Percentiles rank a stretch among this genome's conserved stretches.
Conservation (phyloP, 495 filamentous ascomycete species). For the Aspergillus diversus region DNA sequence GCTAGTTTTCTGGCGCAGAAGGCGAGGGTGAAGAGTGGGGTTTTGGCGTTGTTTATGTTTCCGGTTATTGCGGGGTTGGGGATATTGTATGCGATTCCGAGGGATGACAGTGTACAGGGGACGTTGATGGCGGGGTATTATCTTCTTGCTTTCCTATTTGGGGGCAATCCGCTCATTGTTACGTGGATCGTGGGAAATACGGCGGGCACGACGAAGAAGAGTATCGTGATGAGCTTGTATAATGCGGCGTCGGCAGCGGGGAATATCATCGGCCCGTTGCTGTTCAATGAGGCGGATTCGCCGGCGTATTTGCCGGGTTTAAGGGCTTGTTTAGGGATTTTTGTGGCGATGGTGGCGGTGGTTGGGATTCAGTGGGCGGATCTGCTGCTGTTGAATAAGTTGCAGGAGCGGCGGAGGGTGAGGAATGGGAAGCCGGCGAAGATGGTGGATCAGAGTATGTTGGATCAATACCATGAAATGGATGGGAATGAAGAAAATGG, state of each 20-base stretch:
- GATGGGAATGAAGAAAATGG: slow-evolving; percentile 28
- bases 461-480: slow-evolving; percentile 34
- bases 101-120: slow-evolving; percentile 40
- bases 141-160: slow-evolving; percentile 62
- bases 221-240: slow-evolving; percentile 54
- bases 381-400: slow-evolving; percentile 56
- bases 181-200: slow-evolving; percentile 57
- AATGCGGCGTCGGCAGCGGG: slow-evolving; percentile 48
- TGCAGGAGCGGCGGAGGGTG: slow-evolving; percentile 55
- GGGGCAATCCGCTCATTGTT: slow-evolving; percentile 53
- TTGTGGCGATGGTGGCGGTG: slow-evolving; percentile 51
- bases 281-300: slow-evolving; percentile 46
- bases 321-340: slow-evolving; percentile 58
- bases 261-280: slow-evolving; percentile 52
- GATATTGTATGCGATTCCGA: slow-evolving; percentile 57
- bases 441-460: slow-evolving; percentile 62
- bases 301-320: slow-evolving; percentile 60
- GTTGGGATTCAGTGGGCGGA: slow-evolving; percentile 55
- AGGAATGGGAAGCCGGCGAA: slow-evolving; percentile 58
- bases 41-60: slow-evolving; percentile 51
- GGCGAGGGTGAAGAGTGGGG: slow-evolving; percentile 52
- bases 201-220: slow-evolving; percentile 56
- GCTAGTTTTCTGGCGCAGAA: slow-evolving; percentile 52
- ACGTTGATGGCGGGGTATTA: slow-evolving; percentile 62
- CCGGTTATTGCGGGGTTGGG: slow-evolving; percentile 61